Percentiles rank a stretch among this genome's conserved stretches.
These are phyloP conservation scores for Carallia brachiata DNA, from an alignment of 345 rosid species.

Conservation along the genomic window DNA sequence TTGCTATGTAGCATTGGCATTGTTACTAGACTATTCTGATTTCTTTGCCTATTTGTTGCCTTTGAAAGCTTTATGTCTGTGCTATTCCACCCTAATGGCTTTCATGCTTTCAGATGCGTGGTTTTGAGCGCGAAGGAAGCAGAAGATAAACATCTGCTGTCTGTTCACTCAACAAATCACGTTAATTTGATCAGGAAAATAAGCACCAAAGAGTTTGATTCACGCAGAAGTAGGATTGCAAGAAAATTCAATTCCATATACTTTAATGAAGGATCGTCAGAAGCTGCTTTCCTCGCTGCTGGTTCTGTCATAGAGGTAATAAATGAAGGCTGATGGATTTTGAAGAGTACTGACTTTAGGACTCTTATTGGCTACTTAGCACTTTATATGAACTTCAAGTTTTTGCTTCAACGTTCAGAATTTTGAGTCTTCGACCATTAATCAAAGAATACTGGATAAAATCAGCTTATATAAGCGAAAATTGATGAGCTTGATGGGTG, in stretches of 20 bases:
- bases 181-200: conserved; percentile 59
- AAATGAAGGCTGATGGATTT: not conserved
- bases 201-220: conserved; percentile 59
- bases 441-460: not conserved
- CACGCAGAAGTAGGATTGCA: conserved; percentile 49
- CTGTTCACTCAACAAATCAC: conserved; percentile 65
- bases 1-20: no score
- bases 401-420: no score
- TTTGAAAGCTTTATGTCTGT: not conserved
- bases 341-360: not conserved
- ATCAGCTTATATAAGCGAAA: no score
- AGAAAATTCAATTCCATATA: conserved; percentile 69
- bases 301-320: conserved; percentile 84
- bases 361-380: not conserved
- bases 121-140: conserved; percentile 64
- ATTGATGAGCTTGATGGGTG: not conserved
- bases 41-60: not conserved
- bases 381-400: no score
- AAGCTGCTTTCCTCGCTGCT: conserved; percentile 83
- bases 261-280: conserved; percentile 77
- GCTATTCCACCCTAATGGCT: not conserved
- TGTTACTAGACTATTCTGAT: not conserved
- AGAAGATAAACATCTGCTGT: conserved; percentile 50
- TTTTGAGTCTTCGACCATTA: no score
- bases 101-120: conserved; percentile 57